Evolutionary conservation across 257 asterid species (phyloP).

Genomic region (Solanum dulcamara): DNA sequence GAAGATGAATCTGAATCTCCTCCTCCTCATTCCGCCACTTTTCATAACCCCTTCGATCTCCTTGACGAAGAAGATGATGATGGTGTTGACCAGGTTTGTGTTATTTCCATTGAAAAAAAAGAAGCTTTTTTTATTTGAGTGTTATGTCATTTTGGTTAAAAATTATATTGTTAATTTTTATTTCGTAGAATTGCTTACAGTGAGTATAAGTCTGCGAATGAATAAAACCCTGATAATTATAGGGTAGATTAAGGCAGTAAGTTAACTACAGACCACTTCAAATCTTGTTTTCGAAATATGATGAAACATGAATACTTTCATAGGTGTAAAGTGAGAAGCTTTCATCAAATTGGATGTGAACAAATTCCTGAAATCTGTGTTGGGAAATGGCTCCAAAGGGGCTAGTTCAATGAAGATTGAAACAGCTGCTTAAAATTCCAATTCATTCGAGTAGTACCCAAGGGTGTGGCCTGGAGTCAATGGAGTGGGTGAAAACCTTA

Average conservation of each 20-base stretch:
- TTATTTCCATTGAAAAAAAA: not conserved
- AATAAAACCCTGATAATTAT: not conserved
- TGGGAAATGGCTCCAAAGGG: not conserved
- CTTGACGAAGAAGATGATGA: slow-evolving; percentile 7
- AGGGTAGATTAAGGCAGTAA: not conserved
- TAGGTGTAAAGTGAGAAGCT: not conserved
- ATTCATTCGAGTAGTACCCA: not conserved
- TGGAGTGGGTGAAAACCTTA: not conserved
- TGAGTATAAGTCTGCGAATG: not conserved
- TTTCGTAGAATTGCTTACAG: not conserved
- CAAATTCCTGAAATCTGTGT: not conserved
- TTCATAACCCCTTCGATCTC: slow-evolving; percentile 8
- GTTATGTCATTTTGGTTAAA: not conserved
- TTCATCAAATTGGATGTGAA: not conserved
- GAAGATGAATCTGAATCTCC: slow-evolving; percentile 1
- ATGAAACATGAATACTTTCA: not conserved
- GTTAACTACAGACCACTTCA: not conserved
- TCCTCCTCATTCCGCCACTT: not conserved
- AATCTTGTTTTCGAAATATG: not conserved
- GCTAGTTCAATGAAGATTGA: not conserved
- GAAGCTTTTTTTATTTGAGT: not conserved
- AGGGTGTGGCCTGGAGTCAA: not conserved
- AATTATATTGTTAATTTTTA: not conserved
- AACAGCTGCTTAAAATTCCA: not conserved
- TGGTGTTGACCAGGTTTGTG: slow-evolving; percentile 1